These are phyloP conservation scores for Polytrichum commune DNA, from an alignment of 225 moss, liverwort and hornwort species.

Conservation along the genomic window DNA sequence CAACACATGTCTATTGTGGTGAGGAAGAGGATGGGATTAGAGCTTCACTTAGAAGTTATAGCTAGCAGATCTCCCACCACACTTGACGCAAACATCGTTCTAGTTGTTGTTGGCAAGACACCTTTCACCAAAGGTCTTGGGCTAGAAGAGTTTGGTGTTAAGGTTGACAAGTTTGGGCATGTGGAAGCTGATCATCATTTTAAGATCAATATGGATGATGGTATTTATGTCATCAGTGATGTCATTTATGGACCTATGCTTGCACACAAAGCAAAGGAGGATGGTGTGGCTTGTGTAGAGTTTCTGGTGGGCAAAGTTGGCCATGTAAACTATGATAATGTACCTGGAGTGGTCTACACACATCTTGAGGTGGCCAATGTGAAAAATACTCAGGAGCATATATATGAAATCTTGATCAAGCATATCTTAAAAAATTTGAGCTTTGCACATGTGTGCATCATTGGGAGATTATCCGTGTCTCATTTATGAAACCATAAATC, in stretches of 20 bases:
- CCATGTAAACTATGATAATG: conserved; percentile 93
- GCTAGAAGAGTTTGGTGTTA: conserved; percentile 81
- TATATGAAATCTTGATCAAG: conserved; percentile 52
- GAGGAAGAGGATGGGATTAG: conserved; percentile 39
- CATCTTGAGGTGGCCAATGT: conserved; percentile 94
- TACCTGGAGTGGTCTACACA: conserved; percentile 93
- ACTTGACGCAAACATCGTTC: conserved; percentile 71
- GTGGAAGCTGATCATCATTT: conserved; percentile 85
- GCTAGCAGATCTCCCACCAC: conserved; percentile 65
- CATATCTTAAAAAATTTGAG: no score
- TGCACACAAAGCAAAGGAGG: conserved; percentile 96
- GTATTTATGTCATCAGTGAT: conserved; percentile 89
- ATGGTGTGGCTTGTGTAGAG: conserved; percentile 84
- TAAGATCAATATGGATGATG: conserved; percentile 57
- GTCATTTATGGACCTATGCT: conserved; percentile 95
- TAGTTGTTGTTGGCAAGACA: conserved; percentile 79
- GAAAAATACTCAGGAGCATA: conserved; percentile 94
- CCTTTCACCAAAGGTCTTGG: conserved; percentile 78
- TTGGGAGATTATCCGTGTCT: no score
- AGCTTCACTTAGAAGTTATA: conserved; percentile 70
- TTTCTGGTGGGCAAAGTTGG: conserved; percentile 86
- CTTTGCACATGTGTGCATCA: no score
- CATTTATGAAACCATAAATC: no score
- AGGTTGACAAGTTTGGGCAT: conserved; percentile 80
- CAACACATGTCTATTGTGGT: no score